Conservation (phyloP, 2,329 filamentous ascomycete species). For the Calonectria multiphialidica region DNA sequence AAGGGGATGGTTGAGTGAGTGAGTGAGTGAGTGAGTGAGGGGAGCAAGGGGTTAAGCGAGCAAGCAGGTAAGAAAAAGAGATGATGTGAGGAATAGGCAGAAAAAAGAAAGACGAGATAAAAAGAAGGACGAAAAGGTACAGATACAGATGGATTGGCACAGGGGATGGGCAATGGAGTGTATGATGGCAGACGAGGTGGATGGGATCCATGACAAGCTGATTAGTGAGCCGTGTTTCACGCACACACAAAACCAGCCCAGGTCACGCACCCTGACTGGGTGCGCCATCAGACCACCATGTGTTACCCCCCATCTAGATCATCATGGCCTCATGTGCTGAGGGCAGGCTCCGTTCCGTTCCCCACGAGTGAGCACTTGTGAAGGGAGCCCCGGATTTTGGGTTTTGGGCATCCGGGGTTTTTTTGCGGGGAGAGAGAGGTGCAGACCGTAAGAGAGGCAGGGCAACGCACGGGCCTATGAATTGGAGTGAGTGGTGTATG, state of each 20-base stretch:
- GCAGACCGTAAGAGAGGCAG: too few relatives aligned
- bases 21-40: too few relatives aligned
- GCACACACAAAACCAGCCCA: neutral
- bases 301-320: neutral
- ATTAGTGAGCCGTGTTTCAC: constrained; percentile 3
- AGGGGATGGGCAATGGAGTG: too few relatives aligned
- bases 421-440: neutral
- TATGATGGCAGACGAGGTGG: neutral
- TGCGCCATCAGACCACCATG: constrained; percentile 8
- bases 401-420: neutral
- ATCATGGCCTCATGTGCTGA: neutral
- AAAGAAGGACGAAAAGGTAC: neutral
- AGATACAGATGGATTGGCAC: neutral
- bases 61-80: neutral
- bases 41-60: too few relatives aligned
- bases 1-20: too few relatives aligned
- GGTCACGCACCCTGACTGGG: neutral
- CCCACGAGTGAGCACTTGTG: neutral
- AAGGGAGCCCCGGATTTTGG: constrained; percentile 13
- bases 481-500: neutral
- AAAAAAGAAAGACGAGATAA: neutral
- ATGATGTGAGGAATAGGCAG: neutral
- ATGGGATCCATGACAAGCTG: neutral
- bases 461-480: neutral
- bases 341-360: neutral